These are phyloP conservation scores for Nitzschia inconspicua DNA, from an alignment of 108 stramenopile species.

Conservation along the genomic window DNA sequence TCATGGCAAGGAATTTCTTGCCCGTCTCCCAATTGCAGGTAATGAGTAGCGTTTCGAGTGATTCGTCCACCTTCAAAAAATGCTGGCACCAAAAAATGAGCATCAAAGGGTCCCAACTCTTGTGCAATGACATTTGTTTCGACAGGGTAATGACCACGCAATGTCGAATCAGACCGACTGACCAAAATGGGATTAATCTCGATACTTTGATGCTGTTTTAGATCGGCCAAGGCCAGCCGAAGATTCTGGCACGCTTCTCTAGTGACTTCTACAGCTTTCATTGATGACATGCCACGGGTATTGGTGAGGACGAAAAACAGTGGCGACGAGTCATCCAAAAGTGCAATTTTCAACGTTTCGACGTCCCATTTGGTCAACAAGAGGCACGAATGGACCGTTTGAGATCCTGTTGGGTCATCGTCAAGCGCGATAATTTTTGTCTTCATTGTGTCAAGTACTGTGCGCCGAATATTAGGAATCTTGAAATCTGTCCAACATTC, in stretches of 20 bases:
- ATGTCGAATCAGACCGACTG: constrained; percentile 49
- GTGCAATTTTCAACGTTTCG: constrained; percentile 24
- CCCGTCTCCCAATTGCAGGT: constrained; percentile 7
- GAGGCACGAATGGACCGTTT: constrained; percentile 50
- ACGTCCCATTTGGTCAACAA: constrained; percentile 40
- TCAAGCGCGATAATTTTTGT: constrained; percentile 37
- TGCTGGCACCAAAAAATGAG: constrained; percentile 36
- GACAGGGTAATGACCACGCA: constrained; percentile 50
- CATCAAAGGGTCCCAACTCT: constrained; percentile 35
- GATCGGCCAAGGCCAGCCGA: neutral
- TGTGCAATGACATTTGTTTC: constrained; percentile 40
- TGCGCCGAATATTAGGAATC: no score
- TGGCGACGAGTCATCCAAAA: constrained; percentile 16
- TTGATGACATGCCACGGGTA: constrained; percentile 32
- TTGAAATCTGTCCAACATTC: no score
- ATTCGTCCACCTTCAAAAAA: constrained; percentile 48
- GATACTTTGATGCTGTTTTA: neutral
- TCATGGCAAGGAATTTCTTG: constrained; percentile 33
- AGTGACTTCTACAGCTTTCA: constrained; percentile 22
- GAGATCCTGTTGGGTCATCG: constrained; percentile 60
- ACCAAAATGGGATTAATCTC: constrained; percentile 20
- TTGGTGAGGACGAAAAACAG: constrained; percentile 49
- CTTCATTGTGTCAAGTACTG: neutral
- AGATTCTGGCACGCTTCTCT: constrained; percentile 18
- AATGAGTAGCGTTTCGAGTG: constrained; percentile 41